These are phyloP conservation scores for Cercospora sesami DNA, from an alignment of 2,329 filamentous ascomycete species.

Conservation along the genomic window DNA sequence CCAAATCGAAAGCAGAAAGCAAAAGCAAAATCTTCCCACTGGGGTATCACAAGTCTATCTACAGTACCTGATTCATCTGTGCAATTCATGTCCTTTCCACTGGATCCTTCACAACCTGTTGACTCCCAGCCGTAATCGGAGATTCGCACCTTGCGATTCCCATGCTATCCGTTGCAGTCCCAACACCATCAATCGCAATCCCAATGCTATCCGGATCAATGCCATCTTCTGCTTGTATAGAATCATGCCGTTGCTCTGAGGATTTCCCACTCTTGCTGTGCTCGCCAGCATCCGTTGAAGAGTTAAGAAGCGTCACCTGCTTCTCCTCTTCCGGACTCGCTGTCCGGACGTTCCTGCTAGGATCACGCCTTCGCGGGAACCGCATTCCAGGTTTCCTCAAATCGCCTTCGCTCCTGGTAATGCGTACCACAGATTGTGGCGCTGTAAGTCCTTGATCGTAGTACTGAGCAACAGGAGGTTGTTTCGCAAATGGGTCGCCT, in stretches of 20 bases:
- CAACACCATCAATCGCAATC: not conserved
- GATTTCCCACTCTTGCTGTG: not conserved
- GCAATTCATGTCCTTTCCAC: not conserved
- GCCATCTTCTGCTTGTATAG: not conserved
- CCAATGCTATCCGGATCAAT: not conserved
- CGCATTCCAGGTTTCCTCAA: not conserved
- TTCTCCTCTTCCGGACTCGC: not conserved
- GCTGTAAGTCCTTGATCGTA: not conserved
- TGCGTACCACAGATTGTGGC: not conserved
- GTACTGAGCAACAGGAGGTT: not conserved
- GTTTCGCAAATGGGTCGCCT: not conserved
- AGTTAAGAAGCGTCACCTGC: not conserved
- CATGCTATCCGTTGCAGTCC: not conserved
- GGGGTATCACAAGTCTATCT: not conserved
- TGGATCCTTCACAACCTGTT: not conserved
- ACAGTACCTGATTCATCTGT: not conserved
- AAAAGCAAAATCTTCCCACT: not conserved
- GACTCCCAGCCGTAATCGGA: not conserved
- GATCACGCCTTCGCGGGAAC: conserved; percentile 3
- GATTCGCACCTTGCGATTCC: not conserved
- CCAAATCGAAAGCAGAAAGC: not conserved
- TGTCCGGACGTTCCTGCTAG: not conserved
- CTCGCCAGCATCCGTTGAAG: not conserved
- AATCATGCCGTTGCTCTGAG: not conserved
- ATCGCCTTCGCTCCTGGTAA: conserved; percentile 4